Conservation (phyloP, 257 asterid species). For the Fraxinus cuspidata region DNA sequence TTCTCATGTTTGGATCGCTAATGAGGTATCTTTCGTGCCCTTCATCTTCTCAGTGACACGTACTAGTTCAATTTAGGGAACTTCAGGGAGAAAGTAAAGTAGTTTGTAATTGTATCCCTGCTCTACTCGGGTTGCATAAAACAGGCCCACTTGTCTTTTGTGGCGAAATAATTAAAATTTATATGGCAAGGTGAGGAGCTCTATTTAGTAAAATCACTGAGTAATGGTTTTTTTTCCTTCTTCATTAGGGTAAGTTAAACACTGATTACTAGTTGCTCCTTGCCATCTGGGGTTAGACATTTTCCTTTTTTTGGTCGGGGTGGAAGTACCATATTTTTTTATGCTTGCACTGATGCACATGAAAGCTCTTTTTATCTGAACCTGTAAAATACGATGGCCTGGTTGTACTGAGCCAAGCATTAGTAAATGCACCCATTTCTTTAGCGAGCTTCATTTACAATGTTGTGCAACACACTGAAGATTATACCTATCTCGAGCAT, state of each 20-base stretch:
- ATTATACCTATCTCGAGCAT: neutral
- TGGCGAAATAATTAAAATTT: neutral
- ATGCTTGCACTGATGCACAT: neutral
- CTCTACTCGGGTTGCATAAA: neutral
- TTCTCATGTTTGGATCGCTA: slow-evolving; percentile 46
- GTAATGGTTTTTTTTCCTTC: neutral
- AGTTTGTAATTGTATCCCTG: neutral
- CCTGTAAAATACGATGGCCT: neutral
- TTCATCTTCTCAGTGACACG: neutral
- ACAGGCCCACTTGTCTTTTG: neutral
- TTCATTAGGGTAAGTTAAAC: neutral
- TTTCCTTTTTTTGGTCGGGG: neutral
- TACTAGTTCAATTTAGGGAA: neutral
- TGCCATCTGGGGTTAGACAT: neutral
- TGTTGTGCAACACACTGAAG: neutral
- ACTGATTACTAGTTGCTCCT: neutral
- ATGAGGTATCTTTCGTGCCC: slow-evolving; percentile 46
- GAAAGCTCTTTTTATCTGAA: neutral
- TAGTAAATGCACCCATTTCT: neutral
- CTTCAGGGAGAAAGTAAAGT: neutral
- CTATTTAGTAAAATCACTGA: neutral
- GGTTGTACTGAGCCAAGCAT: neutral
- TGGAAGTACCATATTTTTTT: neutral
- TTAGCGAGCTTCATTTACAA: neutral
- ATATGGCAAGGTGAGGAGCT: neutral